A percentile compares a stretch with the other conserved stretches of the same genome.
phyloP scores from a whole-genome alignment of 257 asterid species.

The Solanum chiquidenum region DNA sequence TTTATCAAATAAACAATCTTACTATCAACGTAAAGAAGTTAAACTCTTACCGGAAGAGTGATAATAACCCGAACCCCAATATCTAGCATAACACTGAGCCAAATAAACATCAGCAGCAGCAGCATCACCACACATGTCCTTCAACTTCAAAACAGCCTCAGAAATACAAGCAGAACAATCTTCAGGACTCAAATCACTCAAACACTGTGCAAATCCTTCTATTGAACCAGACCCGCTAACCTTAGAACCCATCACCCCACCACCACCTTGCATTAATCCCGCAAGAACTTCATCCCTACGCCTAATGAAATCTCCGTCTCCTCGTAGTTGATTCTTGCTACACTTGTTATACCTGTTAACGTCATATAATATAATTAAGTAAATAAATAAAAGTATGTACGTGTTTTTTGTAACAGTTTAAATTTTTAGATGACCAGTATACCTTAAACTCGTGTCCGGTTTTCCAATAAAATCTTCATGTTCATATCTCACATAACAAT shows the following conservation, averaged over 20 bases:
- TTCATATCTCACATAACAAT: constrained; percentile 54
- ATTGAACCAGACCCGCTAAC: constrained; percentile 31
- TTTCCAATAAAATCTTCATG: constrained; percentile 40
- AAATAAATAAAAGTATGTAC: neutral
- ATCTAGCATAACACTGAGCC: constrained; percentile 33
- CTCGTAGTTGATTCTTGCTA: constrained; percentile 16
- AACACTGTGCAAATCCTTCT: constrained; percentile 28
- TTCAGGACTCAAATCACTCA: constrained; percentile 19
- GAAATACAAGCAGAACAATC: constrained; percentile 31
- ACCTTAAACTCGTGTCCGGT: constrained; percentile 33
- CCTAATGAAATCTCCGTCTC: constrained; percentile 37
- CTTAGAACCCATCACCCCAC: constrained; percentile 32
- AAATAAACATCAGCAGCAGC: constrained; percentile 32
- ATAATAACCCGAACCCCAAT: constrained; percentile 35
- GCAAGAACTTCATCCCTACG: constrained; percentile 52
- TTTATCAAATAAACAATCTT: neutral
- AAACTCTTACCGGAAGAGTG: constrained; percentile 13
- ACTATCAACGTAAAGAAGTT: neutral
- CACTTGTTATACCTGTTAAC: constrained; percentile 30
- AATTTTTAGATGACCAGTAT: too few species aligned
- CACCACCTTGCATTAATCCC: constrained; percentile 14
- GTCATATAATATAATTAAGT: neutral
- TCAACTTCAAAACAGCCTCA: constrained; percentile 22
- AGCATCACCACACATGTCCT: constrained; percentile 28
- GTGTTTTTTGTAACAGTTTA: too few species aligned